Base-by-base conservation (phyloP, 106 monocot genomes). In the Acorus calamus region DNA sequence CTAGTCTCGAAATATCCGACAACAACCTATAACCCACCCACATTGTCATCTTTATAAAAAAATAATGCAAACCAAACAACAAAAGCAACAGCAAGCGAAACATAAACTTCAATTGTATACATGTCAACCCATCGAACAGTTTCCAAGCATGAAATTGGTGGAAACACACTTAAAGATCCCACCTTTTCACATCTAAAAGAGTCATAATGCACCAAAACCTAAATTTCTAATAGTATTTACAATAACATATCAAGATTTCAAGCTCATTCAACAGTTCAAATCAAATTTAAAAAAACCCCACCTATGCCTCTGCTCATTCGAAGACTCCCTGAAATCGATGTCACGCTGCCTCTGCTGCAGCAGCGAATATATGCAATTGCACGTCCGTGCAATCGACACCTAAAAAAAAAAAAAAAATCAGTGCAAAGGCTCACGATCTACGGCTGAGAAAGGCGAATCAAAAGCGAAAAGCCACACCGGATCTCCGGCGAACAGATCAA, bases 311-410 rank as follows among this genome's bases (percentile, higher is more conserved):
- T 84, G 83, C 11, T 98, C 98, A 72, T 79, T 98, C 2, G 80
- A 67, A 0, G 88, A 85, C 73, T 98, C 98, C 68, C 91, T 71
- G 60, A 92, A 98, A 58, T 98, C 98, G 47, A 88, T 79, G 46
- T 98, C 92, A 43, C 92, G 73, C 63, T 92, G 98, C 64, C 98
- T 64, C 70, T 92, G 92, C 69, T 92, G 98, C 9, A 98, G 83
- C 67, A 98, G 67, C 42, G 88, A 72, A 52, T 92, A 86, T n/a
- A 98, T 75, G 64, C 98, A 98, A 65, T 98, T 98, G 73, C 98
- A 98, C 5, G 98, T 98, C 73, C 98, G 78, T 11, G 98, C 92
- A 55, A 98, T 79, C 6, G 91, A 98, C 47, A 98, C 92, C 98
- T 98, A 2, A 2, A 5, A 52, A 47, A 47, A 3, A 47, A 3